Evolutionary conservation across 345 rosid genomes (phyloP).

Genomic region (Bruguiera sexangula): DNA sequence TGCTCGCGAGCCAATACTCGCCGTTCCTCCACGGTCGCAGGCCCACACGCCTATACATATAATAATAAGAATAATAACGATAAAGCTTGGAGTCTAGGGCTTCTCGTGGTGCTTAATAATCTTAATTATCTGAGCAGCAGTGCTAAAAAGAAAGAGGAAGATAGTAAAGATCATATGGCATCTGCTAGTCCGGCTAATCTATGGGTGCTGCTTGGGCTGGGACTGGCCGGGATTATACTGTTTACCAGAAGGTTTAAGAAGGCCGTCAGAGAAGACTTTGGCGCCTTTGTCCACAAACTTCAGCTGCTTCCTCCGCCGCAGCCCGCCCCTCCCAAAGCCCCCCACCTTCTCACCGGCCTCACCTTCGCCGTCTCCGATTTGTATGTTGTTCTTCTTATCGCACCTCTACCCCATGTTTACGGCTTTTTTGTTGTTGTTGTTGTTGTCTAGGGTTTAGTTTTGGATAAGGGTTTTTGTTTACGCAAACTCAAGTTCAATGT

Average conservation of each 20-base stretch:
- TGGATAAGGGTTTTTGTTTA: neutral
- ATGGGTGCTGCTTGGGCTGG: conserved; percentile 82
- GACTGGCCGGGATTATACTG: conserved; percentile 72
- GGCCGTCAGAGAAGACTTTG: conserved; percentile 68
- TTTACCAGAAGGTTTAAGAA: conserved; percentile 64
- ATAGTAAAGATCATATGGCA: conserved; percentile 25
- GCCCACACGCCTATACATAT: too few relatives aligned
- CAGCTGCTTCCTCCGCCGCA: conserved; percentile 90
- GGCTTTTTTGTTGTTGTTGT: neutral
- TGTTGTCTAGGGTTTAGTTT: neutral
- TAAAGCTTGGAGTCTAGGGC: too few relatives aligned
- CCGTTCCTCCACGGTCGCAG: too few relatives aligned
- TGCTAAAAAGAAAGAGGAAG: too few relatives aligned
- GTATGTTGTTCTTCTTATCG: conserved; percentile 29
- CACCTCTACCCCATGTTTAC: neutral
- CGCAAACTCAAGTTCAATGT: too few relatives aligned
- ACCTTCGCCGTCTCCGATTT: conserved; percentile 80
- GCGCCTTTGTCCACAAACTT: conserved; percentile 79
- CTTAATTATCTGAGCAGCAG: too few relatives aligned
- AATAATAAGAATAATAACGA: too few relatives aligned
- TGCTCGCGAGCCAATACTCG: too few relatives aligned
- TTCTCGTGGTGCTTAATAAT: too few relatives aligned
- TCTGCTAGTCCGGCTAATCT: conserved; percentile 68
- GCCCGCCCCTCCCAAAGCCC: conserved; percentile 97
- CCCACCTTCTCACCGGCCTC: conserved; percentile 88